Conservation (phyloP, 306 rosid genomes). For the Casuarina equisetifolia region DNA sequence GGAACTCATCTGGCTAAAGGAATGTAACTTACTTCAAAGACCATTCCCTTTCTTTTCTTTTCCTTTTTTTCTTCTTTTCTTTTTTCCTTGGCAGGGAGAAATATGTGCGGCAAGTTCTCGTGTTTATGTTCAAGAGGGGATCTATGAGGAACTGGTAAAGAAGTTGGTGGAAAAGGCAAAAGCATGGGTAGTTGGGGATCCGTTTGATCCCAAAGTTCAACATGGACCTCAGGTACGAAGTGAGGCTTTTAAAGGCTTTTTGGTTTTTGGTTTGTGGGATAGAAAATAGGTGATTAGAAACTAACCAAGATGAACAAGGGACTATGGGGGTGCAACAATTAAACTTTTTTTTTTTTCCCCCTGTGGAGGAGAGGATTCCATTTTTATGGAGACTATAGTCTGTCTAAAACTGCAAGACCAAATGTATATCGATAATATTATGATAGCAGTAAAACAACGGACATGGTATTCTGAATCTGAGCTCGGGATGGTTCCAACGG, state of each 20-base stretch:
- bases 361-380: too few relatives aligned
- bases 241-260: background rate
- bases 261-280: too few relatives aligned
- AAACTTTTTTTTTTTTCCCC: too few relatives aligned
- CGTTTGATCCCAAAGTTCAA: slow-evolving; percentile 49
- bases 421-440: too few relatives aligned
- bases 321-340: too few relatives aligned
- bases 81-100: slow-evolving; percentile 39
- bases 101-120: slow-evolving; percentile 51
- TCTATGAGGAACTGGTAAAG: slow-evolving; percentile 42
- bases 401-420: too few relatives aligned
- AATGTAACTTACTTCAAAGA: background rate
- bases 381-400: too few relatives aligned
- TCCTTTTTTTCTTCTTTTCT: background rate
- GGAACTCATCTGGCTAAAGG: background rate
- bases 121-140: slow-evolving; percentile 56
- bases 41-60: background rate
- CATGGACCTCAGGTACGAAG: slow-evolving; percentile 54
- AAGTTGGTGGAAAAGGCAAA: slow-evolving; percentile 38
- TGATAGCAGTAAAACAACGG: too few relatives aligned
- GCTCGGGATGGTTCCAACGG: background rate
- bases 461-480: too few relatives aligned
- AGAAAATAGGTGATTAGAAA: too few relatives aligned
- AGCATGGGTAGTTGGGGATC: slow-evolving; percentile 52
- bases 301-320: too few relatives aligned